Conservation (phyloP, 768 basidiomycete species). For the Hypholoma sublateritium region DNA sequence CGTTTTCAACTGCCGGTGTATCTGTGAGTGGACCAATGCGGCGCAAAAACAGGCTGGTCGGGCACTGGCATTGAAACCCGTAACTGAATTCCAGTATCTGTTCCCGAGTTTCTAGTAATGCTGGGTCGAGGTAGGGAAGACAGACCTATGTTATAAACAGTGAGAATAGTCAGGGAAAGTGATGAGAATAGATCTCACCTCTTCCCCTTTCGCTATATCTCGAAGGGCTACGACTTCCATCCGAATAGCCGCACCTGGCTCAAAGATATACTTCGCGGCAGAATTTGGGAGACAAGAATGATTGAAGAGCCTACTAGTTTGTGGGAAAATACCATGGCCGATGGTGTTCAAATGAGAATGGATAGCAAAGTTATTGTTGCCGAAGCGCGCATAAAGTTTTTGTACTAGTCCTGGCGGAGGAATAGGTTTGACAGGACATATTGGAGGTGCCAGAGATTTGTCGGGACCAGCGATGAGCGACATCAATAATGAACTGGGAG, state of each 20-base stretch:
- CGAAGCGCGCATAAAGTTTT: constrained; percentile 58
- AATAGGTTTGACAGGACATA: constrained; percentile 31
- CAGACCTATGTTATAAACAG: constrained; percentile 47
- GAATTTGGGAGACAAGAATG: constrained; percentile 82
- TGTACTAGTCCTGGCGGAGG: constrained; percentile 26
- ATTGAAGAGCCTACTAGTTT: constrained; percentile 80
- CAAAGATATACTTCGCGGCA: constrained; percentile 56
- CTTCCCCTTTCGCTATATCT: constrained; percentile 56
- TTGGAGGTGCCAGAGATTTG: constrained; percentile 19
- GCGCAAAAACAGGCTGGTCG: constrained; percentile 50
- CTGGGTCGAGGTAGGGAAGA: constrained; percentile 79
- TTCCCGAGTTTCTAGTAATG: constrained; percentile 59
- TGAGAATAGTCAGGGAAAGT: constrained; percentile 1
- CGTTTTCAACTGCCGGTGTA: constrained; percentile 34
- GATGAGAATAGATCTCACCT: constrained; percentile 42
- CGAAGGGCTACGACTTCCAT: constrained; percentile 71
- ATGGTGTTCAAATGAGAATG: constrained; percentile 70
- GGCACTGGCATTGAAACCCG: constrained; percentile 65
- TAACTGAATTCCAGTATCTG: constrained; percentile 62
- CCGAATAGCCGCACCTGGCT: constrained; percentile 30
- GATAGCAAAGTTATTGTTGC: constrained; percentile 81
- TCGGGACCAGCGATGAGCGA: constrained; percentile 37
- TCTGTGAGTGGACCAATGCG: constrained; percentile 35
- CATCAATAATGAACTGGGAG: constrained; percentile 11
- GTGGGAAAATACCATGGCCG: constrained; percentile 75